Evolutionary conservation across 2,329 filamentous ascomycete genomes (phyloP), one percentile per base, ranked within the genome.

Genomic region (Rhynchosporium agropyri): DNA sequence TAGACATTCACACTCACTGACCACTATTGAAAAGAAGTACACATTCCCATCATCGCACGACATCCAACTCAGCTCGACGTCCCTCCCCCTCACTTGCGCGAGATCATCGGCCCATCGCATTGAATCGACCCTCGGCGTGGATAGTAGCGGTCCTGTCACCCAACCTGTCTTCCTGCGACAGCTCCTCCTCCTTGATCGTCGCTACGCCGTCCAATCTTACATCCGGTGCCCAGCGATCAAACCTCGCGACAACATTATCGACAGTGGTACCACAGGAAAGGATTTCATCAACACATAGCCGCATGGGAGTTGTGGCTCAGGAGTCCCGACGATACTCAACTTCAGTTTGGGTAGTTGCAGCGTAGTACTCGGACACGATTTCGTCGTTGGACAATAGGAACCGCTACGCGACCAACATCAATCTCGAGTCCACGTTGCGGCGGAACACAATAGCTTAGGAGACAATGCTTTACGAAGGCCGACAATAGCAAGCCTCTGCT

Each of bases 401-500:
- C 31, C 28, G 13, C 12, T 45, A 49, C 54, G 42, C n/a, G 38
- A 9, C 20, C 13, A 26, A 57, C 33, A 43, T 15, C 54, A 57
- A 9, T 45, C 20, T 10, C 38, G 33, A 40, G 29, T 43, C 36
- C 42, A 20, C 1, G 40, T 58, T 31, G 43, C 45, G 49, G 29
- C 38, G 33, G n/a, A 43, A 31, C 53, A 42, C 15, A 50, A 12
- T 55, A 38, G 42, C 42, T 15, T 56, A 15, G 43, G 43, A 58
- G 46, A 64, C 54, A 46, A 65, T 65, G 63, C 63, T 55, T 42
- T 40, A 36, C 40, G 40, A 54, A 56, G 42, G 46, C 28, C 56
- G 55, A 66, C 62, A 64, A 63, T 66, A 66, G 64, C 64, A 64
- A 61, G 59, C 26, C 29, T 20, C 54, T 64, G 64, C 64, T 62